Evolutionary conservation across 2,329 filamentous ascomycete genomes (phyloP).

Genomic region (Beauveria caledonica): DNA sequence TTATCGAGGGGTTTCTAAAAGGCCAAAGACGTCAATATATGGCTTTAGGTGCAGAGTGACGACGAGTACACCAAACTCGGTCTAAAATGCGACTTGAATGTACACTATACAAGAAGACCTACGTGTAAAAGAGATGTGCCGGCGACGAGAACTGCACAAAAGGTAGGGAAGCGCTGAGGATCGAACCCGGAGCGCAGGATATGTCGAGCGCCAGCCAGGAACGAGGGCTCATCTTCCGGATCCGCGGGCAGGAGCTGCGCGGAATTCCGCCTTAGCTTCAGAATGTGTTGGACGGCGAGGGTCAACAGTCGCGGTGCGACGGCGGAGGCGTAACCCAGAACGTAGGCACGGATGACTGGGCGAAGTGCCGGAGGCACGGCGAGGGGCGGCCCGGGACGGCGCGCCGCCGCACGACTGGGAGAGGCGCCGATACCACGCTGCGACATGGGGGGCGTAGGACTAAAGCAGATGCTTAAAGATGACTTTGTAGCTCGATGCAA

Average conservation of each 20-base stretch:
- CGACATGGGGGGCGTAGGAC: neutral
- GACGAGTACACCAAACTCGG: neutral
- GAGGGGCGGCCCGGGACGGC: conserved; percentile 10
- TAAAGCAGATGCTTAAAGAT: no score
- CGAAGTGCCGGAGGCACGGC: conserved; percentile 42
- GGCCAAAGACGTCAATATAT: neutral
- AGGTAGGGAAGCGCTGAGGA: conserved; percentile 50
- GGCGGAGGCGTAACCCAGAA: conserved; percentile 52
- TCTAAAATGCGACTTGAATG: no score
- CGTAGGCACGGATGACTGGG: conserved; percentile 50
- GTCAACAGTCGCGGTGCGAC: conserved; percentile 49
- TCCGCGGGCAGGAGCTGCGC: conserved; percentile 19
- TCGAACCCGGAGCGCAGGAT: conserved; percentile 46
- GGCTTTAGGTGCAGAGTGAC: no score
- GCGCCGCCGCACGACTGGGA: neutral
- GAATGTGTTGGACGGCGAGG: conserved; percentile 42
- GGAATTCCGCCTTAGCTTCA: conserved; percentile 25
- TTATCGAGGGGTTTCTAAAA: conserved; percentile 6
- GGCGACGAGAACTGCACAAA: conserved; percentile 53
- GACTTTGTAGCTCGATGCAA: no score
- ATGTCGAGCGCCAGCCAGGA: conserved; percentile 24
- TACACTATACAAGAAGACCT: conserved; percentile 15
- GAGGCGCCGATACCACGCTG: neutral
- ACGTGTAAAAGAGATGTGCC: conserved; percentile 55
- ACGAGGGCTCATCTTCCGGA: conserved; percentile 22